Evolutionary conservation across 192 early-diverging fungal genomes (phyloP).

Genomic region (Backusella luteola): DNA sequence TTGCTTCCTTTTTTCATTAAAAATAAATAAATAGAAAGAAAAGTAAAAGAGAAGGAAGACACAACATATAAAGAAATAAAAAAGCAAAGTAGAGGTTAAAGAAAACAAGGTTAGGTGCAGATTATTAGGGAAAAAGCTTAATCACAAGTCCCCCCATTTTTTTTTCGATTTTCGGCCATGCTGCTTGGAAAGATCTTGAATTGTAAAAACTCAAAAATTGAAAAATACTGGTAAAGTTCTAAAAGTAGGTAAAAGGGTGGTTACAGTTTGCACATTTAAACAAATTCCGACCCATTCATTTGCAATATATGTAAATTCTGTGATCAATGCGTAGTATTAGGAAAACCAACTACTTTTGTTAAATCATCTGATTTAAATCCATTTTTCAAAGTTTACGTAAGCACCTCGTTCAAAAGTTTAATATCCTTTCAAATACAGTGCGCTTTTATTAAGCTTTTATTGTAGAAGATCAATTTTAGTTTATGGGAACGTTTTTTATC

Average conservation of each 20-base stretch:
- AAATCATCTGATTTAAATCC: not conserved
- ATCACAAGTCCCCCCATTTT: not conserved
- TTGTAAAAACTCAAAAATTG: not conserved
- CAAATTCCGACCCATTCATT: not conserved
- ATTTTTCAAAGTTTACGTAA: not conserved
- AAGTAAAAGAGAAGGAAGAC: not conserved
- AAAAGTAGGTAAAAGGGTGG: not conserved
- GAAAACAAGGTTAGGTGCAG: not conserved
- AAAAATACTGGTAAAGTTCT: constrained; percentile 1
- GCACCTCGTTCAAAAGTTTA: not conserved
- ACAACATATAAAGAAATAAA: not conserved
- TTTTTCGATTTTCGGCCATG: not conserved
- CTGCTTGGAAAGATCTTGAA: not conserved
- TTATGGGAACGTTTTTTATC: not conserved
- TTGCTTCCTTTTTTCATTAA: not conserved
- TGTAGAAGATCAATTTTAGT: not conserved
- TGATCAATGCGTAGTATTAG: constrained; percentile 1
- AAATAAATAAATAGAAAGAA: not conserved
- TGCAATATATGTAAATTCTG: not conserved
- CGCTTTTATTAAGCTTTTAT: not conserved
- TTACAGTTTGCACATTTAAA: not conserved
- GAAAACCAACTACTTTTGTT: not conserved
- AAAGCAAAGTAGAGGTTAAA: not conserved
- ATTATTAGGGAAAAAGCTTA: not conserved
- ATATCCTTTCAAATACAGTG: not conserved